Evolutionary conservation across 176 grass and related monocot genomes (phyloP).

Genomic region (Bromus sterilis): DNA sequence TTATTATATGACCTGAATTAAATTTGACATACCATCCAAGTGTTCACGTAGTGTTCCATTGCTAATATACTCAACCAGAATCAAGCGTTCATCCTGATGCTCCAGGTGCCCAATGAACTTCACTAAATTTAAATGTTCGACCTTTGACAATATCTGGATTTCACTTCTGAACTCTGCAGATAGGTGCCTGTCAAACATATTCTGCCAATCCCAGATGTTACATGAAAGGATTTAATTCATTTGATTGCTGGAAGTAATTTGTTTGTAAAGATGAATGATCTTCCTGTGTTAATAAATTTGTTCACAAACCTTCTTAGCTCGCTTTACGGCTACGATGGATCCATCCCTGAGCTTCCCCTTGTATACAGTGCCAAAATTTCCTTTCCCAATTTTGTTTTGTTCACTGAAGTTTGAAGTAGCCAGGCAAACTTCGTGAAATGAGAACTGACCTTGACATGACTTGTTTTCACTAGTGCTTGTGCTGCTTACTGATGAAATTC

Average conservation of each 20-base stretch:
- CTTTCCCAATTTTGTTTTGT: constrained; percentile 76
- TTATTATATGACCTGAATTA: not conserved
- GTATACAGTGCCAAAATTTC: constrained; percentile 79
- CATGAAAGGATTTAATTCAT: not conserved
- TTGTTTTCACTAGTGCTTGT: constrained; percentile 42
- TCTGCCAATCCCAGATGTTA: constrained; percentile 49
- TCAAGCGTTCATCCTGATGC: constrained; percentile 51
- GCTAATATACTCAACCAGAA: constrained; percentile 71
- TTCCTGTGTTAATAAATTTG: constrained; percentile 11
- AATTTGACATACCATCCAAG: constrained; percentile 71
- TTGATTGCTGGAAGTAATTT: constrained; percentile 5
- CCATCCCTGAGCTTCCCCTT: constrained; percentile 79
- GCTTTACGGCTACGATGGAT: constrained; percentile 72
- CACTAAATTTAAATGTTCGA: constrained; percentile 80
- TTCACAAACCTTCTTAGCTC: constrained; percentile 68
- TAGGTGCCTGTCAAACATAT: constrained; percentile 47
- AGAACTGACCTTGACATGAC: constrained; percentile 39
- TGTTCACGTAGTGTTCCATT: constrained; percentile 87
- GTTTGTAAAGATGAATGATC: not conserved
- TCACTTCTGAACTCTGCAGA: constrained; percentile 69
- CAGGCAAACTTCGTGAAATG: constrained; percentile 51
- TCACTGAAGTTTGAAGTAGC: constrained; percentile 79
- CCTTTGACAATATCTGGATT: constrained; percentile 68
- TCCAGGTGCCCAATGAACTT: constrained; percentile 76
- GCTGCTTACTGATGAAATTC: constrained; percentile 55